A percentile compares a stretch with the other conserved stretches of the same genome.
phyloP scores from a whole-genome alignment of 257 asterid genomes.

The Solanum verrucosum region DNA sequence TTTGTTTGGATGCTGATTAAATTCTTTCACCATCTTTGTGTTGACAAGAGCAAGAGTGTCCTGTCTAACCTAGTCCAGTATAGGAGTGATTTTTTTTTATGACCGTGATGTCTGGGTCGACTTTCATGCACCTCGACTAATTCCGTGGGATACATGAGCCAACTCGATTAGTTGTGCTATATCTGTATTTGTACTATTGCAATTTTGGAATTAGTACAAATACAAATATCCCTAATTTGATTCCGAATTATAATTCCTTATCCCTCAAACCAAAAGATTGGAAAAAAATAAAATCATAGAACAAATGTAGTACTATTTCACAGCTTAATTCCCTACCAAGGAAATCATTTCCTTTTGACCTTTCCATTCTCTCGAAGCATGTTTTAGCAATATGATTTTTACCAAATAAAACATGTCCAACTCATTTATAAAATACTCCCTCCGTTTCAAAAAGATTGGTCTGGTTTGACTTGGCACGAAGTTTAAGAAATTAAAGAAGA shows the following conservation, averaged over 20 bases:
- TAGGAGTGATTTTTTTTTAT: neutral
- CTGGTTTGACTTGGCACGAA: too few relatives aligned
- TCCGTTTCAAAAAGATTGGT: too few relatives aligned
- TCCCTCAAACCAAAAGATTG: neutral
- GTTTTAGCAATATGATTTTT: neutral
- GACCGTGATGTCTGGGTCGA: too few relatives aligned
- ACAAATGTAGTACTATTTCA: neutral
- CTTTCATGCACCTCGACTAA: too few relatives aligned
- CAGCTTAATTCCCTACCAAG: neutral
- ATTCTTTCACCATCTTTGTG: neutral
- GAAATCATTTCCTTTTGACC: neutral
- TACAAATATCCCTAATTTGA: neutral
- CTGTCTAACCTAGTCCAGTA: neutral
- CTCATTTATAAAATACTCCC: neutral
- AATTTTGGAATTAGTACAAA: neutral
- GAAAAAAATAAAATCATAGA: neutral
- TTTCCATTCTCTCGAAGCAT: neutral
- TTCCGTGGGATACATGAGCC: neutral
- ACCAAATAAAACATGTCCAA: neutral
- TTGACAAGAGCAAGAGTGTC: neutral
- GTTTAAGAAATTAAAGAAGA: too few relatives aligned
- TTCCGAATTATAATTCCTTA: too few relatives aligned
- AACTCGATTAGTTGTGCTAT: neutral
- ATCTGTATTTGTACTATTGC: neutral
- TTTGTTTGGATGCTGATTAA: neutral